phyloP scores from a whole-genome alignment of 2,329 filamentous ascomycete genomes.

The Exophiala alcalophila region DNA sequence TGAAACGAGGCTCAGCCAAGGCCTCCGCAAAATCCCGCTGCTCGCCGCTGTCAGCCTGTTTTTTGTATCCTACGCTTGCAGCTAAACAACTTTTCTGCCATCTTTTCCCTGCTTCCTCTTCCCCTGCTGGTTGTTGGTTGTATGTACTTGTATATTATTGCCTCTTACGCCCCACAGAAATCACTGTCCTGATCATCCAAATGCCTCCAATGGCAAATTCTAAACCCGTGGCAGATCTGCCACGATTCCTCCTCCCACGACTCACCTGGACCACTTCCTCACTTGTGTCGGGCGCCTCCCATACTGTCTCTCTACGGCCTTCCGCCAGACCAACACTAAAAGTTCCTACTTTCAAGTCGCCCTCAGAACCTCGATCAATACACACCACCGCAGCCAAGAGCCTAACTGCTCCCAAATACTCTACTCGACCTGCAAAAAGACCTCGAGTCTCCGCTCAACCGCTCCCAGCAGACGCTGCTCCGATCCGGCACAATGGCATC shows the following conservation, averaged over 20 bases:
- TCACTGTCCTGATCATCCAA: no score
- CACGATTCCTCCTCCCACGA: conserved; percentile 43
- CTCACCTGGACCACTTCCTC: conserved; percentile 38
- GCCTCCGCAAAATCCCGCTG: no score
- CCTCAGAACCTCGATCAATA: conserved; percentile 15
- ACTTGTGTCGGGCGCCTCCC: conserved; percentile 16
- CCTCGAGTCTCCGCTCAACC: conserved; percentile 14
- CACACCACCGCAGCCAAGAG: conserved; percentile 8
- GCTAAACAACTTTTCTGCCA: no score
- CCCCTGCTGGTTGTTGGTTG: no score
- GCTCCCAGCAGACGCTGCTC: conserved; percentile 23
- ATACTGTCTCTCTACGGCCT: conserved; percentile 10
- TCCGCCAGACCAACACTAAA: conserved; percentile 6
- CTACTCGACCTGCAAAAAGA: conserved; percentile 7
- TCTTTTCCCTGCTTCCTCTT: no score
- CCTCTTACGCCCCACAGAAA: no score
- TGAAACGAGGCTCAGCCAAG: no score
- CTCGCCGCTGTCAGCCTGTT: no score
- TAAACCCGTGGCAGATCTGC: conserved; percentile 43
- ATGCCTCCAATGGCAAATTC: conserved; percentile 39
- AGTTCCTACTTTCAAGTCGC: conserved; percentile 13
- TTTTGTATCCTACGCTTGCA: no score
- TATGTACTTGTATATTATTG: no score
- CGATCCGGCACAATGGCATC: conserved; percentile 47
- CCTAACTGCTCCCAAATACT: conserved; percentile 5